Evolutionary conservation across 1,284 basidiomycete species (phyloP), one percentile per base, ranked within the genome.

Genomic region (Ustilago sp.): DNA sequence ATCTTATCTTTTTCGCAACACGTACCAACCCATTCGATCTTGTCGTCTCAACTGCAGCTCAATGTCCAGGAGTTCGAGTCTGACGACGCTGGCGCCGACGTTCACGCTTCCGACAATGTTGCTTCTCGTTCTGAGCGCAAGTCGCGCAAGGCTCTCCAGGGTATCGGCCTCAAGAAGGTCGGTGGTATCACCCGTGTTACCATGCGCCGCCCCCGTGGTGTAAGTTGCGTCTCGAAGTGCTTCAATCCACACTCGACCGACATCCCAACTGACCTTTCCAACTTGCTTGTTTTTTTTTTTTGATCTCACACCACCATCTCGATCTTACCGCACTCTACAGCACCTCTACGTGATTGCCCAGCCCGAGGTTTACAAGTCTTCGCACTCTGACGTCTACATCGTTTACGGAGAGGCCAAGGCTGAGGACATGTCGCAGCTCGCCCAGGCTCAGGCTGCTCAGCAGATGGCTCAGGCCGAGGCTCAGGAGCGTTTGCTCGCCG

Each of bases 321-420:
- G 34, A 28, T 34, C 8, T 31, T 4, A 8, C 32, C 39, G 12
- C 13, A 12, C 39, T 8, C 8, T 31, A 68, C 64, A 94, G 93
- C 89, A 95, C 77, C 91, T 99, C 72, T 93, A 98, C 87, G 95
- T 98, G 75, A 91, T 99, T 82, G 91, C 93, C 72, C 89, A 92
- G 68, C 96, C 97, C 60, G 96, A 99, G 81, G 96, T 99, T 61
- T 99, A 94, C 92, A 98, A 98, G 90, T 95, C 94, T 59, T 91
- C 93, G 59, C 94, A 93, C 88, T 95, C 94, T 84, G 97, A 99
- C 88, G 94, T 93, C 88, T 98, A 99, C 90, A 94, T 99, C 86
- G 94, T 99, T 78, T 99, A 98, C 83, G 96, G 96, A 81, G 96
- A 99, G 89, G 95, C 94, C 80, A 97, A 93, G 92, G 91, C 94